phyloP scores from a whole-genome alignment of 164 flowering plant species.

The Vitis cinerea region DNA sequence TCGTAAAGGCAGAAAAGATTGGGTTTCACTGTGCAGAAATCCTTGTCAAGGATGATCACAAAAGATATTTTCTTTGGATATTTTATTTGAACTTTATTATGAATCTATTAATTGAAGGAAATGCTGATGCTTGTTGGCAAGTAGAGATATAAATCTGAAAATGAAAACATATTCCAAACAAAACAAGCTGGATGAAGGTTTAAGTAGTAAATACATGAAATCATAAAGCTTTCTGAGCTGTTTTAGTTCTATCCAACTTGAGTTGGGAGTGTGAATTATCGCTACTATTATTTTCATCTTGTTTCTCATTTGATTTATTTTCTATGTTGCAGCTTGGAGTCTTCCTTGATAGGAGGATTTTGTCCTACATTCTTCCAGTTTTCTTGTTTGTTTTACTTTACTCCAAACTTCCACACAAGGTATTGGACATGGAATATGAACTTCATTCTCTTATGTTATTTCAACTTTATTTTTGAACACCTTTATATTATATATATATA shows the following conservation, averaged over 20 bases:
- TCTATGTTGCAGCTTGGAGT: slow-evolving; percentile 70
- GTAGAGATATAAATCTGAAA: no score
- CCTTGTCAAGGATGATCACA: no score
- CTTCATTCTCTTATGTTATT: slow-evolving; percentile 10
- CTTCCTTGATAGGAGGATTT: slow-evolving; percentile 75
- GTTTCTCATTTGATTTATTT: slow-evolving; percentile 7
- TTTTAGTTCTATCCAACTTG: slow-evolving; percentile 1
- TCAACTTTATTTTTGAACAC: neutral
- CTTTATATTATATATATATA: neutral
- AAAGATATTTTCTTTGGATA: neutral
- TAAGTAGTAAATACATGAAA: no score
- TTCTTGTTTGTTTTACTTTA: slow-evolving; percentile 74
- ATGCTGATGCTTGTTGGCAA: neutral
- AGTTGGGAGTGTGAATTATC: neutral
- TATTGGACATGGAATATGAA: slow-evolving; percentile 18
- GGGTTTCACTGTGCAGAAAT: no score
- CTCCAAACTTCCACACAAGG: slow-evolving; percentile 99
- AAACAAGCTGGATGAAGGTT: no score
- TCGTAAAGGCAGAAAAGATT: no score
- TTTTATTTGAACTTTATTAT: neutral
- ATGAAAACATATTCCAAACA: no score
- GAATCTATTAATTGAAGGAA: neutral
- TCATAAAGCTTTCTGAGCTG: neutral
- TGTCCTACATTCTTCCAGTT: slow-evolving; percentile 60
- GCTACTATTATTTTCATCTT: neutral